Evolutionary conservation across 768 basidiomycete genomes (phyloP).

Genomic region (Cystofilobasidium capitatum): DNA sequence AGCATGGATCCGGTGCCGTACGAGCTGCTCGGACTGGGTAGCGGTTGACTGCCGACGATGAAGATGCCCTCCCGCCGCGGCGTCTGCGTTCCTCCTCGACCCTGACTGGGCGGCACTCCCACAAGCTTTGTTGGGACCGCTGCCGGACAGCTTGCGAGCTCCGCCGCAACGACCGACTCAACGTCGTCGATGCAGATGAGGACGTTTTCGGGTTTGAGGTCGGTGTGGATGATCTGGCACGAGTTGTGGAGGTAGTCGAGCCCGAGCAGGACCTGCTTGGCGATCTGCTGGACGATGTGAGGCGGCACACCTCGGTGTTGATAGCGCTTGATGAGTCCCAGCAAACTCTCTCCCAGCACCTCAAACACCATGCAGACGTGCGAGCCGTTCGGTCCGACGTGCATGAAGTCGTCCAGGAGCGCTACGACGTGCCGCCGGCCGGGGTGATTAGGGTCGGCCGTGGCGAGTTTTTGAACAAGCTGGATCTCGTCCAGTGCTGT

Average conservation of each 20-base stretch:
- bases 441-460: conserved; percentile 67
- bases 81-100: conserved; percentile 91
- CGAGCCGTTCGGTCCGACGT: conserved; percentile 89
- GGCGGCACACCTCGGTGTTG: conserved; percentile 97
- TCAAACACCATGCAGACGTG: conserved; percentile 99
- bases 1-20: conserved; percentile 66
- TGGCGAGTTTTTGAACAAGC: conserved; percentile 87
- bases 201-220: conserved; percentile 96
- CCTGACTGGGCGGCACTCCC: conserved; percentile 79
- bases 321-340: conserved; percentile 91
- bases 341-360: conserved; percentile 90
- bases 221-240: conserved; percentile 95
- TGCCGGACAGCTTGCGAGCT: conserved; percentile 53
- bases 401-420: conserved; percentile 93
- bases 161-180: conserved; percentile 78
- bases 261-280: conserved; percentile 89
- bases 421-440: conserved; percentile 92
- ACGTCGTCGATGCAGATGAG: conserved; percentile 95
- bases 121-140: conserved; percentile 68
- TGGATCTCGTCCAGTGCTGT: conserved; percentile 99
- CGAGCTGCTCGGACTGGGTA: conserved; percentile 61
- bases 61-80: conserved; percentile 69
- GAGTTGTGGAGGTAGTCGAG: conserved; percentile 96
- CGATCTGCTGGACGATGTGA: conserved; percentile 85
- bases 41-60: conserved; percentile 87